A percentile compares a stretch with the other conserved stretches of the same genome.
Evolutionary conservation across 1,284 basidiomycete species (phyloP).

Genomic region (Boletus semigastroideus): DNA sequence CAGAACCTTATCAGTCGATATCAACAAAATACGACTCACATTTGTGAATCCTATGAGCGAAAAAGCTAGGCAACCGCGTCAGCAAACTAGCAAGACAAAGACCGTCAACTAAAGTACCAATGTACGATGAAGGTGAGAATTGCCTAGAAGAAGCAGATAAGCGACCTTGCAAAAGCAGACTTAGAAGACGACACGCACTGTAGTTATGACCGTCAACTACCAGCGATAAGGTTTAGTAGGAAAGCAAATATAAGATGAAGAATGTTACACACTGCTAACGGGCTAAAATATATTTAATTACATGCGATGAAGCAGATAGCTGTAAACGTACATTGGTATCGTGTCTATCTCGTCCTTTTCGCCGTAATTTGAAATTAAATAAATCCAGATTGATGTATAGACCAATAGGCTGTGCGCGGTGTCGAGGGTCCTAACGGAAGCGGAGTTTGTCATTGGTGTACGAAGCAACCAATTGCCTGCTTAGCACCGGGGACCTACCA

Average conservation of each 20-base stretch:
- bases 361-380: conserved; percentile 30
- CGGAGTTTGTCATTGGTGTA: conserved; percentile 2
- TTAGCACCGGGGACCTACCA: conserved; percentile 17
- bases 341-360: conserved; percentile 22
- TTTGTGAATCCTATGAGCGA: conserved; percentile 33
- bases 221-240: not conserved
- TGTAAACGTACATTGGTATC: conserved; percentile 24
- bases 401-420: conserved; percentile 29
- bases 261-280: conserved; percentile 41
- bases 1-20: not conserved
- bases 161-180: not conserved
- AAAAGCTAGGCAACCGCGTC: conserved; percentile 22
- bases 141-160: conserved; percentile 28
- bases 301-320: not conserved
- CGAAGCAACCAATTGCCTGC: not conserved
- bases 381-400: conserved; percentile 31
- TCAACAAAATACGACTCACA: conserved; percentile 15
- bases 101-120: conserved; percentile 27
- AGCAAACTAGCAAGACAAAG: not conserved
- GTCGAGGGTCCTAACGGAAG: conserved; percentile 25
- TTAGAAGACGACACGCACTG: conserved; percentile 33
- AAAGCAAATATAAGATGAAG: not conserved
- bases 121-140: conserved; percentile 35
- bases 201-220: conserved; percentile 47
- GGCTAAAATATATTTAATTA: conserved; percentile 28